Conservation (phyloP, 441 rosid genomes). For the Sinapis alba region DNA sequence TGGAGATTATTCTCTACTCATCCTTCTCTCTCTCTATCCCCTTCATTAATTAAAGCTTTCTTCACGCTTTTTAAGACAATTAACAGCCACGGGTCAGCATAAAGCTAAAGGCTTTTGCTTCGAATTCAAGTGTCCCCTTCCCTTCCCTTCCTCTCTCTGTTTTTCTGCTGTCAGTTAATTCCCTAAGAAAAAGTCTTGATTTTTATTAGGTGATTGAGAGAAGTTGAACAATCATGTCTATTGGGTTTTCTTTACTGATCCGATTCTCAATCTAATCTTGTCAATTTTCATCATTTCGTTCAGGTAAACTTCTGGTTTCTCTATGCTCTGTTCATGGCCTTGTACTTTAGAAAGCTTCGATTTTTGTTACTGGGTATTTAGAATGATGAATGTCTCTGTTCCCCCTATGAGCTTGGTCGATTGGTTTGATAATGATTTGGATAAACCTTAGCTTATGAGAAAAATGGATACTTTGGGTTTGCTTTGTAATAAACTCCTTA, state of each 20-base stretch:
- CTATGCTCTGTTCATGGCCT: conserved; percentile 9
- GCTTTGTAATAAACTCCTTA: conserved; percentile 8
- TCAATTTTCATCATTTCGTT: conserved; percentile 38
- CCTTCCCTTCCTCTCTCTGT: conserved; percentile 19
- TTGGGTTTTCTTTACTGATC: conserved; percentile 44
- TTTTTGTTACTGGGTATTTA: conserved; percentile 6
- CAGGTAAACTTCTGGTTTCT: conserved; percentile 38
- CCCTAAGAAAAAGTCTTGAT: conserved; percentile 3
- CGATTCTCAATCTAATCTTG: conserved; percentile 44
- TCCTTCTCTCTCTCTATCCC: conserved; percentile 19
- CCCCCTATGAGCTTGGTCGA: neutral
- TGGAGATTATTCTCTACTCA: conserved; percentile 36
- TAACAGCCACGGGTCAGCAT: conserved; percentile 38
- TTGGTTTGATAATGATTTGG: conserved; percentile 4
- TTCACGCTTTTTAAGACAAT: conserved; percentile 41
- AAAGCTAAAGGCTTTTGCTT: conserved; percentile 41
- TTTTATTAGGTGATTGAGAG: conserved; percentile 33
- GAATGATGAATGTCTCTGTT: conserved; percentile 15
- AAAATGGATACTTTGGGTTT: conserved; percentile 9
- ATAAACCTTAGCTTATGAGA: conserved; percentile 7
- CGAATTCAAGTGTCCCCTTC: conserved; percentile 44
- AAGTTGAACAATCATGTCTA: conserved; percentile 38
- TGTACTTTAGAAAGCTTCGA: neutral
- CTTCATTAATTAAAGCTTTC: conserved; percentile 30
- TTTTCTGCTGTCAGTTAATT: conserved; percentile 6